Evolutionary conservation across 2,329 filamentous ascomycete species (phyloP).

Genomic region (Uncinocarpus reesii): DNA sequence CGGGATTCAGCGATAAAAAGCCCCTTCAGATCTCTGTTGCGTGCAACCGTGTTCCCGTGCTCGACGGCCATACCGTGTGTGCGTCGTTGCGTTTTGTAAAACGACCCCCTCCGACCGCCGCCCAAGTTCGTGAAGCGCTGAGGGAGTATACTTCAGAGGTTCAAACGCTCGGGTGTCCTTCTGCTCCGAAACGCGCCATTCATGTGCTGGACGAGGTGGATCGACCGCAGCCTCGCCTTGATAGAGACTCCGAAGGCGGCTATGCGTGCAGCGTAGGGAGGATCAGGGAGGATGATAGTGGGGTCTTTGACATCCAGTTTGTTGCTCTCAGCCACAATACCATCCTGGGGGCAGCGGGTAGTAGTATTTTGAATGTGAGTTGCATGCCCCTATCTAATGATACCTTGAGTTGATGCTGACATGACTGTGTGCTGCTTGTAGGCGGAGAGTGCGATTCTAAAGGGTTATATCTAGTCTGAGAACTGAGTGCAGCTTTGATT

Average conservation of each 20-base stretch:
- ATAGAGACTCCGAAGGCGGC: constrained; percentile 13
- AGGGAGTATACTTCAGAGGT: constrained; percentile 15
- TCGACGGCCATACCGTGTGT: constrained; percentile 16
- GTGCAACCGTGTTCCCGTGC: constrained; percentile 16
- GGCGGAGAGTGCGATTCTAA: constrained; percentile 41
- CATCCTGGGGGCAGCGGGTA: constrained; percentile 44
- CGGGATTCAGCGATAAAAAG: constrained; percentile 8
- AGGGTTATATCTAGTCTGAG: constrained; percentile 30
- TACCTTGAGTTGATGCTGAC: neutral
- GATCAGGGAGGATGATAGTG: constrained; percentile 42
- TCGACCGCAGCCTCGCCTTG: constrained; percentile 17
- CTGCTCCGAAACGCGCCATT: constrained; percentile 16
- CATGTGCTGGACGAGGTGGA: constrained; percentile 16
- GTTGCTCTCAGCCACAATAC: constrained; percentile 46
- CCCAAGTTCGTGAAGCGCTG: constrained; percentile 13
- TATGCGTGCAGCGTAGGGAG: constrained; percentile 37
- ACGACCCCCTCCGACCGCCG: constrained; percentile 10
- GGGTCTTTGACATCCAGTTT: constrained; percentile 46
- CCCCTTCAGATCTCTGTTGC: constrained; percentile 14
- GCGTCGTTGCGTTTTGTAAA: constrained; percentile 15
- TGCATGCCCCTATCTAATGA: neutral
- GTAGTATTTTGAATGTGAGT: constrained; percentile 41
- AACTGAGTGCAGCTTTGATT: neutral
- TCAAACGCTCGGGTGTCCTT: constrained; percentile 14
- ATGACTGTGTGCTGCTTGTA: neutral